Percentiles rank a stretch among this genome's conserved stretches.
These are phyloP conservation scores for Adansonia rubrostipa DNA, from an alignment of 441 rosid species.

Conservation along the genomic window DNA sequence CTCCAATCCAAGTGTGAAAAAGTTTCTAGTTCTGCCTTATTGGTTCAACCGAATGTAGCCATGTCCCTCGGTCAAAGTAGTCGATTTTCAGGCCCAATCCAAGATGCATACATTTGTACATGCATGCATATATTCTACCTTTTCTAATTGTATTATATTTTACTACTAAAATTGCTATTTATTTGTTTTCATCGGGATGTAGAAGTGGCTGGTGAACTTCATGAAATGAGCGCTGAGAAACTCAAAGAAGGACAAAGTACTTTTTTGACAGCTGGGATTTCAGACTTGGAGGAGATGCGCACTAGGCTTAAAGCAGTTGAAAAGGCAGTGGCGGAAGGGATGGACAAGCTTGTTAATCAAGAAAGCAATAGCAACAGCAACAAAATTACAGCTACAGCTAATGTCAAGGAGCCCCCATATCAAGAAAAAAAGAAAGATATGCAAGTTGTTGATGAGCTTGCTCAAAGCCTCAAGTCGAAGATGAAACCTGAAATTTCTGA, in stretches of 20 bases:
- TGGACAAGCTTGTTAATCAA: constrained; percentile 40
- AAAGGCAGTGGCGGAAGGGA: constrained; percentile 63
- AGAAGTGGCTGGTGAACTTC: constrained; percentile 41
- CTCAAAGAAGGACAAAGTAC: constrained; percentile 29
- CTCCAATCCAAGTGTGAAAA: background rate
- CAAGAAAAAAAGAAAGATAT: constrained; percentile 39
- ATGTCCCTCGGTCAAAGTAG: background rate
- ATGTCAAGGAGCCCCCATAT: constrained; percentile 29
- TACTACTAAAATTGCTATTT: constrained; percentile 6
- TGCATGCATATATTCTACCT: constrained; percentile 20
- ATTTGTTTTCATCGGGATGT: constrained; percentile 45
- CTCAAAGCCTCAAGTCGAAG: constrained; percentile 43
- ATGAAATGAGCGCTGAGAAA: constrained; percentile 37
- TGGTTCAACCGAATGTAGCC: background rate
- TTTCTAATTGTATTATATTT: constrained; percentile 14
- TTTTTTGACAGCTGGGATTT: constrained; percentile 49
- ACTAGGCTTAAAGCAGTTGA: constrained; percentile 67
- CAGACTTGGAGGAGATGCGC: constrained; percentile 71
- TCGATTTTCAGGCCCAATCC: background rate
- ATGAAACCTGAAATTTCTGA: constrained; percentile 44
- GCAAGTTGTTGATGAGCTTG: constrained; percentile 39
- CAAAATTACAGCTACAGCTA: constrained; percentile 34
- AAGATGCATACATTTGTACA: background rate
- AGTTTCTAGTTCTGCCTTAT: no score
- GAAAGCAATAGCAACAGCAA: constrained; percentile 36